These are phyloP conservation scores for Lactarius psammicola DNA, from an alignment of 768 basidiomycete species.

Conservation along the genomic window DNA sequence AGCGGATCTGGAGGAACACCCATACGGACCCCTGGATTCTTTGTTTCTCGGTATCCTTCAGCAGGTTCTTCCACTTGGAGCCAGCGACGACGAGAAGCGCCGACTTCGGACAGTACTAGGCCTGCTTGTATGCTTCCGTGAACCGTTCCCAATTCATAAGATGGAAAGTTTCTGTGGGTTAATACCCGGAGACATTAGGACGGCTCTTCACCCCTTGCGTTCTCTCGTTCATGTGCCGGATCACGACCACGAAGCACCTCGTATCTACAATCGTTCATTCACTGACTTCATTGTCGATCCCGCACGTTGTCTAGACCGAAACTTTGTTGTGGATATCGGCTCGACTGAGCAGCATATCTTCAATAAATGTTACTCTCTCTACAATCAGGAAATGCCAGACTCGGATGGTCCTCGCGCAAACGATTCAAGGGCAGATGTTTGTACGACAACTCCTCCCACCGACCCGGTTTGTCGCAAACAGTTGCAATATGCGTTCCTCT, in stretches of 20 bases:
- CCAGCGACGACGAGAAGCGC: not conserved
- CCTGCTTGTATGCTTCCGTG: not conserved
- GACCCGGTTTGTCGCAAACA: not conserved
- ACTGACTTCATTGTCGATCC: not conserved
- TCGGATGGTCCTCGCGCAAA: not conserved
- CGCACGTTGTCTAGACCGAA: not conserved
- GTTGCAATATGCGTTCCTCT: not conserved
- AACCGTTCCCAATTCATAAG: not conserved
- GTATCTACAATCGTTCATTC: not conserved
- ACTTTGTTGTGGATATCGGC: not conserved
- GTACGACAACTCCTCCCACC: too few relatives aligned
- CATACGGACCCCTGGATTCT: not conserved
- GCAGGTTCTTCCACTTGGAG: not conserved
- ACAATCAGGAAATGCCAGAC: not conserved
- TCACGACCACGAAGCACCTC: not conserved
- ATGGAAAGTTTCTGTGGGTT: not conserved
- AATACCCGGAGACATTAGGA: not conserved
- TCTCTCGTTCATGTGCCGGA: not conserved
- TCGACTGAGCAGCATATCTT: not conserved
- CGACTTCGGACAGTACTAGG: not conserved
- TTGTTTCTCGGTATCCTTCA: not conserved
- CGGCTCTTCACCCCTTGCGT: not conserved
- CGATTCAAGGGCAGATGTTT: not conserved
- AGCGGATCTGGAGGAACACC: not conserved
- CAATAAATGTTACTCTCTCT: not conserved